Percentiles rank a stretch among this genome's conserved stretches.
phyloP scores from a whole-genome alignment of 352 stramenopile genomes.

The Globisporangium abappressorium region DNA sequence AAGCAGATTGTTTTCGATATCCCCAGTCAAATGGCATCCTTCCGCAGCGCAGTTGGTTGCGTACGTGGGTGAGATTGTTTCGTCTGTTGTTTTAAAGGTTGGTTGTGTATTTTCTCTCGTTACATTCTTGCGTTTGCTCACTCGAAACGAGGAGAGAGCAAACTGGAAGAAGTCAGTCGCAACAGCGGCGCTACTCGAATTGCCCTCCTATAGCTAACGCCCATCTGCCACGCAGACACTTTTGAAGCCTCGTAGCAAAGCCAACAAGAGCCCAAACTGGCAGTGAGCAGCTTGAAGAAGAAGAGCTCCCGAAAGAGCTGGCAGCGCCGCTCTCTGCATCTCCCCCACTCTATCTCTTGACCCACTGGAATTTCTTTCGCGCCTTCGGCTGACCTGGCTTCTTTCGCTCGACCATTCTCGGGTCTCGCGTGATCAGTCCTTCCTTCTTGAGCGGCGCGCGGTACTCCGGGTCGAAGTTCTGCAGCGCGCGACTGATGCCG shows the following conservation, averaged over 20 bases:
- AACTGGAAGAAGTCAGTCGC: not conserved
- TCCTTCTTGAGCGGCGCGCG: slow-evolving; percentile 91
- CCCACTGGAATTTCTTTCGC: slow-evolving; percentile 97
- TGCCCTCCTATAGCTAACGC: not conserved
- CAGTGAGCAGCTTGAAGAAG: not conserved
- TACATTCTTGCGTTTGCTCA: not conserved
- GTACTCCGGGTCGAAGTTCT: slow-evolving; percentile 93
- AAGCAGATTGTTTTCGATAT: not conserved
- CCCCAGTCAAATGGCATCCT: not conserved
- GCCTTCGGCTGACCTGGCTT: slow-evolving; percentile 95
- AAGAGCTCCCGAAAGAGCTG: not conserved
- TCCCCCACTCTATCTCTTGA: slow-evolving; percentile 91
- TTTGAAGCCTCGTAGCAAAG: not conserved
- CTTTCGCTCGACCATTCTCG: slow-evolving; percentile 96
- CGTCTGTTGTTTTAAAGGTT: not conserved
- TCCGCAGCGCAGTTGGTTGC: not conserved
- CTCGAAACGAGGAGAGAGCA: not conserved
- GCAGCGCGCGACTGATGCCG: slow-evolving; percentile 91
- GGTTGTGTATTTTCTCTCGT: slow-evolving; percentile 11
- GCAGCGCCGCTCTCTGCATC: not conserved
- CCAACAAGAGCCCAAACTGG: not conserved
- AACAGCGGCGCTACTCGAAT: not conserved
- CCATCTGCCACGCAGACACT: not conserved
- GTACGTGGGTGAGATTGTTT: not conserved
- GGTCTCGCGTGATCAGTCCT: slow-evolving; percentile 93